Conservation (phyloP, 106 monocot genomes). For the Dactylorhiza incarnata region DNA sequence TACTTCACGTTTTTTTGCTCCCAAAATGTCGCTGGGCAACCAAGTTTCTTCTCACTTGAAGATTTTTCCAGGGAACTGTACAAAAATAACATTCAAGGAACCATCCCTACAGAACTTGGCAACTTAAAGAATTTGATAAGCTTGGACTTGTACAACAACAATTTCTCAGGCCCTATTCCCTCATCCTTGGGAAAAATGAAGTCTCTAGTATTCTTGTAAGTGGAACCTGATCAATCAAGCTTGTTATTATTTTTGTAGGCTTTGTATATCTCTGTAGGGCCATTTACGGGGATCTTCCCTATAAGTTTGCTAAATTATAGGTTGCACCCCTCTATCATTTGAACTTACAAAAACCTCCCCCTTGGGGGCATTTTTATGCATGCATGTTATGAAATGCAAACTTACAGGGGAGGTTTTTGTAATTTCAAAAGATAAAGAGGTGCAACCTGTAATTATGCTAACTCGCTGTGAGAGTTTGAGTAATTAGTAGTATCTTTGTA, state of each 20-base stretch:
- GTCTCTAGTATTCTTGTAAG: conserved; percentile 92
- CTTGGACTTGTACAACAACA: conserved; percentile 97
- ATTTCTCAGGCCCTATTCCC: conserved; percentile 81
- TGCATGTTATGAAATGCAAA: no score
- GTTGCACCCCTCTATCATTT: neutral
- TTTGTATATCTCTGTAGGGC: no score
- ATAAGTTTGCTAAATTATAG: neutral
- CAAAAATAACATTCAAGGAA: conserved; percentile 81
- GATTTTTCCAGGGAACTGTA: conserved; percentile 62
- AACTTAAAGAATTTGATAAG: conserved; percentile 82
- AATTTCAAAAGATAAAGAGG: no score
- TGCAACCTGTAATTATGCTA: no score
- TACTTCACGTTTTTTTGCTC: neutral
- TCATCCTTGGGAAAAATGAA: conserved; percentile 78
- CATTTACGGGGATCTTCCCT: no score
- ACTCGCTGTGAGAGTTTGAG: no score
- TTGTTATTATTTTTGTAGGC: no score
- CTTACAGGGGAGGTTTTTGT: no score
- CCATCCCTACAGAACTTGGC: conserved; percentile 74
- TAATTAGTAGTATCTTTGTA: no score
- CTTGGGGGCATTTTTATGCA: no score
- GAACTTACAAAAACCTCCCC: no score
- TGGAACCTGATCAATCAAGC: neutral
- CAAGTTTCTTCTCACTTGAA: neutral
- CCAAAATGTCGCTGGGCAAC: neutral